These are phyloP conservation scores for Thecaphora thlaspeos DNA, from an alignment of 1,284 basidiomycete genomes.

Conservation along the genomic window DNA sequence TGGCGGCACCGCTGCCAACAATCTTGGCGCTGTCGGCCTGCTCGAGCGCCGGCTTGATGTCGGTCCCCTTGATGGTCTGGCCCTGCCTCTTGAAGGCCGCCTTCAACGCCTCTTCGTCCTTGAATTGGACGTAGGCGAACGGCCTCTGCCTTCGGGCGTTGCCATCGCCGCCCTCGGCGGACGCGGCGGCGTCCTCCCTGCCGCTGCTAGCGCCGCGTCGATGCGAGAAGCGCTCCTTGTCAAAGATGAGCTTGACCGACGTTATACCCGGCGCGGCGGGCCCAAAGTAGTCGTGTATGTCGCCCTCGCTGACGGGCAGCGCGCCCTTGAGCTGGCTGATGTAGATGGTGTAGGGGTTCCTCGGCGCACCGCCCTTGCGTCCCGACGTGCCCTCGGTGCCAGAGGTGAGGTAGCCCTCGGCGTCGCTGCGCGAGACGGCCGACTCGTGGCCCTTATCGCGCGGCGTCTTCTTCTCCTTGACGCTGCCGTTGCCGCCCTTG, in stretches of 20 bases:
- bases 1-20: conserved; percentile 4
- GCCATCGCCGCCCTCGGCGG: conserved; percentile 6
- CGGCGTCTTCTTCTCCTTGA: conserved; percentile 23
- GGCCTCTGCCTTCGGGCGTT: conserved; percentile 28
- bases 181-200: conserved; percentile 8
- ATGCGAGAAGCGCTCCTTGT: conserved; percentile 19
- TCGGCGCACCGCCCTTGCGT: conserved; percentile 17
- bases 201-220: conserved; percentile 19
- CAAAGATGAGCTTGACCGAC: conserved; percentile 37
- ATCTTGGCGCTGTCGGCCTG: conserved; percentile 21
- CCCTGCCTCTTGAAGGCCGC: conserved; percentile 27
- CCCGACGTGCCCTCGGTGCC: conserved; percentile 12
- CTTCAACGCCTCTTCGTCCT: conserved; percentile 26
- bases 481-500: conserved; percentile 8
- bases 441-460: conserved; percentile 32
- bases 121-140: conserved; percentile 41
- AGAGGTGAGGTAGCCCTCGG: conserved; percentile 26
- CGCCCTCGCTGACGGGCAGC: conserved; percentile 40
- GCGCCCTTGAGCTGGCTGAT: conserved; percentile 45
- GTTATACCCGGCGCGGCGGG: conserved; percentile 32
- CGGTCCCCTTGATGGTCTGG: conserved; percentile 19
- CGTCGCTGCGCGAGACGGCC: conserved; percentile 24
- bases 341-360: conserved; percentile 36
- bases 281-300: conserved; percentile 44
- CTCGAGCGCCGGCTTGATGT: conserved; percentile 19